These are phyloP conservation scores for Forsythia viridissima DNA, from an alignment of 257 asterid genomes.

Conservation along the genomic window DNA sequence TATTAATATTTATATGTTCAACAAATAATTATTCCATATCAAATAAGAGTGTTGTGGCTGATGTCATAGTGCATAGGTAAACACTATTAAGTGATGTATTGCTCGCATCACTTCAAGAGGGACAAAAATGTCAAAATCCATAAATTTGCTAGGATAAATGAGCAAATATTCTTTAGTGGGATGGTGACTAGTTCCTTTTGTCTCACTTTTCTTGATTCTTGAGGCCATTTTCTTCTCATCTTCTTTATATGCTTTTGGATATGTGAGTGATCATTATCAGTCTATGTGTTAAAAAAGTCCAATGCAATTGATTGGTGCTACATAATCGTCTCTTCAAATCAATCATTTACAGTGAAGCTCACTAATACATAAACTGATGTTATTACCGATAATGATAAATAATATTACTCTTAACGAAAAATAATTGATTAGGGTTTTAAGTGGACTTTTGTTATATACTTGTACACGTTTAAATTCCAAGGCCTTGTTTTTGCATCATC, in stretches of 20 bases:
- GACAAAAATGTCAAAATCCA: background rate
- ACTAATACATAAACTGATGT: too few species aligned
- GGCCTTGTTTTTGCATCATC: background rate
- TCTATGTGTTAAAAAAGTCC: too few species aligned
- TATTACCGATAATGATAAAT: too few species aligned
- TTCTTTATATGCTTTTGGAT: conserved; percentile 13
- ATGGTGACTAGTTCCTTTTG: conserved; percentile 6
- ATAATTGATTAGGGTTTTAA: background rate
- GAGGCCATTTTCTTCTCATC: conserved; percentile 9
- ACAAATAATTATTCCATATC: too few species aligned
- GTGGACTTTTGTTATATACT: background rate
- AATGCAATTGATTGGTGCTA: too few species aligned
- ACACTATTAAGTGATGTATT: background rate
- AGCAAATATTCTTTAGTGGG: conserved; percentile 2
- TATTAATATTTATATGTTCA: too few species aligned
- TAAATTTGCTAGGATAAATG: background rate
- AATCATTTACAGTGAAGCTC: too few species aligned
- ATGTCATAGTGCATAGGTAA: background rate
- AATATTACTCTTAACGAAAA: background rate
- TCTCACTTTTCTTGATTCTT: conserved; percentile 11
- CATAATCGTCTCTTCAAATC: too few species aligned
- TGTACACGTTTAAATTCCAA: background rate
- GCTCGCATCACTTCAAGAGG: background rate
- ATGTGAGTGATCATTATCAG: background rate
- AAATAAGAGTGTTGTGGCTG: background rate